Evolutionary conservation across 805 yeast genomes (phyloP).

Genomic region (Candida golubevii): DNA sequence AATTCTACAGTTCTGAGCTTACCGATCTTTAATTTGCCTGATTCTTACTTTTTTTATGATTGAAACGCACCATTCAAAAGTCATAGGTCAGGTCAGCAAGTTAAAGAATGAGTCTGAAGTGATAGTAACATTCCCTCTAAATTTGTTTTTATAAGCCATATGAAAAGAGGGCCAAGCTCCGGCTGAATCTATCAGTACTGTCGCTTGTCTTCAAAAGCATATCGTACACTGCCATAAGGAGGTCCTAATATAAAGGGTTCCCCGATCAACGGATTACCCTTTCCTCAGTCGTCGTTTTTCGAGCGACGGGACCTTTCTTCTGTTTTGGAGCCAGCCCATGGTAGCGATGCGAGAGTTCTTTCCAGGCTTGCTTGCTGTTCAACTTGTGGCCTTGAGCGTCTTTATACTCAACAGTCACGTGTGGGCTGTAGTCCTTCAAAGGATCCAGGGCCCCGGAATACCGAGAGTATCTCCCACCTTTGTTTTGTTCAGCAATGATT

Average conservation of each 20-base stretch:
- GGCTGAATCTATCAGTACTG: background rate
- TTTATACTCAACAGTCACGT: constrained; percentile 51
- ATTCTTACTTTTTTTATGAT: too few relatives aligned
- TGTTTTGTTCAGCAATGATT: constrained; percentile 16
- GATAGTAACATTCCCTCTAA: too few relatives aligned
- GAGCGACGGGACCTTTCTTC: constrained; percentile 4
- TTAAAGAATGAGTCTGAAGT: too few relatives aligned
- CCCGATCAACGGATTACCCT: background rate
- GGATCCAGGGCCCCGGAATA: constrained; percentile 7
- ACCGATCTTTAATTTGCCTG: too few relatives aligned
- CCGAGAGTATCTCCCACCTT: constrained; percentile 7
- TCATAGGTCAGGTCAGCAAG: too few relatives aligned
- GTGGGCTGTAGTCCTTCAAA: constrained; percentile 39
- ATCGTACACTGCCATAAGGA: too few relatives aligned
- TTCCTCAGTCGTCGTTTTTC: constrained; percentile 3
- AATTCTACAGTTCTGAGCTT: too few relatives aligned
- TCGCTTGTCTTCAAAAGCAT: background rate
- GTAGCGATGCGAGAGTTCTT: constrained; percentile 69
- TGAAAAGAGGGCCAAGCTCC: background rate
- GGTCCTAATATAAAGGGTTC: too few relatives aligned
- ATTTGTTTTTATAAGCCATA: background rate
- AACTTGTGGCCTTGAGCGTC: constrained; percentile 62
- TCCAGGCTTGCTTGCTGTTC: constrained; percentile 68
- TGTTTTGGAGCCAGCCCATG: constrained; percentile 50
- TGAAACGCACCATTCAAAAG: too few relatives aligned